Base-by-base conservation (phyloP, 108 stramenopile genomes). In the Fistulifera solaris region DNA sequence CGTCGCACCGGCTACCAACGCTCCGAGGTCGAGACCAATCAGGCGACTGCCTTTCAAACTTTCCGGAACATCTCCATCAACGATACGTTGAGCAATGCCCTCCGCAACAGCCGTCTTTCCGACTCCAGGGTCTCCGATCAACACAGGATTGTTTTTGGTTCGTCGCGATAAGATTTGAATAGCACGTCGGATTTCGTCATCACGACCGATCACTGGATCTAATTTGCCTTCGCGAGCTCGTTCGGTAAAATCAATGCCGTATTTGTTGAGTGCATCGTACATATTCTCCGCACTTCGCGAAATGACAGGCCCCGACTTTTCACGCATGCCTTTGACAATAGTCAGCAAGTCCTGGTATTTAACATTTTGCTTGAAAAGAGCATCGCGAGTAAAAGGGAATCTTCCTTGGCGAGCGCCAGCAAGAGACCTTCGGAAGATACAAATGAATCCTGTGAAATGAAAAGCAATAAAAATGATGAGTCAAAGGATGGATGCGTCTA, bases 201-300 rank as follows among this genome's bases (percentile, higher is more conserved):
- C 98, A 6, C 98, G 76, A 6, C 99, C 99, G 63, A 98, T 98
- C 24, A 99, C 99, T 3, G 97, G 99, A 66, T 98, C 97, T 8
- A 92, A 63, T 42, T 87, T 84, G 22, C 89, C 89, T 40, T 84
- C 63, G 21, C 62, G 67, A 15, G 90, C 98, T 12, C 71, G 78
- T 43, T 75, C 73, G 5, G 96, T 96, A 51, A 99, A 93, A 63
- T 99, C 99, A 24, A 95, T 71, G 0, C 93, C 89, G 62, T 96
- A 99, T 62, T 96, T 95, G 35, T 80, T 59, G 58, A 99, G 74
- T 4, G 94, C 94, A 64, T 99, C 97, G 51, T 95, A 98, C 31
- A 75, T 66, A 17, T 78, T 89, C 71, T 99, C 98, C 15, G 87
- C 85, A 27, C 61, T 52, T 21, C 85, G 72, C 14, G 78, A 73